A percentile compares a stretch with the other conserved stretches of the same genome.
Conservation (phyloP, 2,329 filamentous ascomycete species). For the Scedosporium dehoogii region DNA sequence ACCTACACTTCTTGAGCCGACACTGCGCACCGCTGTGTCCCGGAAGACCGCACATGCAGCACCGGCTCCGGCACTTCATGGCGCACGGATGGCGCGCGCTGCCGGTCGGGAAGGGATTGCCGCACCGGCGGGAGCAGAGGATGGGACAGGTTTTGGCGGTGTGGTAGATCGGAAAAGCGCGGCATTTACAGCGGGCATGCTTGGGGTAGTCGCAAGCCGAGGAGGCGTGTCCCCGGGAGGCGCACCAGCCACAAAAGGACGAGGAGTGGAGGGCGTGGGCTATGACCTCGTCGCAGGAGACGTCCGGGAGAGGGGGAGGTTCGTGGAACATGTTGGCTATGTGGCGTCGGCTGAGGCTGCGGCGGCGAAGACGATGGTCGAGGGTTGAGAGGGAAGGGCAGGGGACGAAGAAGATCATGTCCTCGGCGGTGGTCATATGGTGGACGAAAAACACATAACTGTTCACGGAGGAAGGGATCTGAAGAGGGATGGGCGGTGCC, state of each 20-base stretch:
- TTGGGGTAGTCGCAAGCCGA: conserved; percentile 18
- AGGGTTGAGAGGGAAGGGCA: conserved; percentile 15
- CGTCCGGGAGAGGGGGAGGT: conserved; percentile 4
- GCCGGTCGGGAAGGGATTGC: conserved; percentile 14
- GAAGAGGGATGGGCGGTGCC: too few species aligned
- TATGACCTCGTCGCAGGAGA: not conserved
- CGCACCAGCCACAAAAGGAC: not conserved
- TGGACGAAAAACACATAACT: not conserved
- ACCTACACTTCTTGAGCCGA: conserved; percentile 22
- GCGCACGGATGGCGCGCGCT: conserved; percentile 22
- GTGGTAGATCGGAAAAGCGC: conserved; percentile 26
- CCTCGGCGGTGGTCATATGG: not conserved
- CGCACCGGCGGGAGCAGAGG: conserved; percentile 23
- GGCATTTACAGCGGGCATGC: conserved; percentile 27
- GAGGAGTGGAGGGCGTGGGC: not conserved
- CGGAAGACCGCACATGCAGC: conserved; percentile 30
- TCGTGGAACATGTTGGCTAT: conserved; percentile 25
- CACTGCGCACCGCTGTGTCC: conserved; percentile 27
- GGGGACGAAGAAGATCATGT: not conserved
- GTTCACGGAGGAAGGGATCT: not conserved
- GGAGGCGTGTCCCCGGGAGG: not conserved
- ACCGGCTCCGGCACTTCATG: conserved; percentile 25
- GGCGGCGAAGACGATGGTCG: conserved; percentile 20
- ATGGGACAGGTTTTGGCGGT: conserved; percentile 20
- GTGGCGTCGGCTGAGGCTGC: conserved; percentile 25